These are phyloP conservation scores for Ilex asprella DNA, from an alignment of 257 asterid genomes.

Conservation along the genomic window DNA sequence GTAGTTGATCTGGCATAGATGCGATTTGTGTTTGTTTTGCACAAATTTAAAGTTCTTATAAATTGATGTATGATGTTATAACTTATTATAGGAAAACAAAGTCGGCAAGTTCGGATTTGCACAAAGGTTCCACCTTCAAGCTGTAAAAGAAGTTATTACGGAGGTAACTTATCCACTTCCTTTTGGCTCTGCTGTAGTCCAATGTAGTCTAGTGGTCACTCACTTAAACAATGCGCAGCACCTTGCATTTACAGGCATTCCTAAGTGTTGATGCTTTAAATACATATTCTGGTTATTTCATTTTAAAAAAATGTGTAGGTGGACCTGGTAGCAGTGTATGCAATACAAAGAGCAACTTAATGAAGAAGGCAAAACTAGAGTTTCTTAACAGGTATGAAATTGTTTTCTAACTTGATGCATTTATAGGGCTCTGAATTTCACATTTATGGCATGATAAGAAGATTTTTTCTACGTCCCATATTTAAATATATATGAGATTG, in stretches of 20 bases:
- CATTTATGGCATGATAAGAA: too few species aligned
- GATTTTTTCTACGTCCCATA: too few species aligned
- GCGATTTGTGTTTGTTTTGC: neutral
- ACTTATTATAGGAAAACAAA: slow-evolving; percentile 49
- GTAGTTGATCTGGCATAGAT: neutral
- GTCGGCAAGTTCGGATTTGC: slow-evolving; percentile 75
- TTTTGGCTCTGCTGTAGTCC: slow-evolving; percentile 4
- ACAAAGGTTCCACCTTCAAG: slow-evolving; percentile 87
- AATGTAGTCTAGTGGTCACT: neutral
- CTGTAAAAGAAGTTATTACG: slow-evolving; percentile 58
- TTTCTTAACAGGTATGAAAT: slow-evolving; percentile 56
- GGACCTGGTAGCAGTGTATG: slow-evolving; percentile 37
- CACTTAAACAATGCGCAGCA: too few species aligned
- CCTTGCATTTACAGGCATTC: too few species aligned
- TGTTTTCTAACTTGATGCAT: neutral
- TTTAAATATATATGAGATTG: too few species aligned
- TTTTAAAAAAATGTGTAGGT: slow-evolving; percentile 23
- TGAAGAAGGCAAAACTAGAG: slow-evolving; percentile 91
- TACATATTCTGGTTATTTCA: neutral
- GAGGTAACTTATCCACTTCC: slow-evolving; percentile 44
- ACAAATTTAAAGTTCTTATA: slow-evolving; percentile 4
- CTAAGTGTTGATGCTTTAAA: too few species aligned
- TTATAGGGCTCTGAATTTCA: too few species aligned
- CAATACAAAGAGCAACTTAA: slow-evolving; percentile 65
- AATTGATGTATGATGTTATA: slow-evolving; percentile 5